Evolutionary conservation across 768 basidiomycete species (phyloP), one percentile per base, ranked within the genome.

Genomic region (Suillus bovinus): DNA sequence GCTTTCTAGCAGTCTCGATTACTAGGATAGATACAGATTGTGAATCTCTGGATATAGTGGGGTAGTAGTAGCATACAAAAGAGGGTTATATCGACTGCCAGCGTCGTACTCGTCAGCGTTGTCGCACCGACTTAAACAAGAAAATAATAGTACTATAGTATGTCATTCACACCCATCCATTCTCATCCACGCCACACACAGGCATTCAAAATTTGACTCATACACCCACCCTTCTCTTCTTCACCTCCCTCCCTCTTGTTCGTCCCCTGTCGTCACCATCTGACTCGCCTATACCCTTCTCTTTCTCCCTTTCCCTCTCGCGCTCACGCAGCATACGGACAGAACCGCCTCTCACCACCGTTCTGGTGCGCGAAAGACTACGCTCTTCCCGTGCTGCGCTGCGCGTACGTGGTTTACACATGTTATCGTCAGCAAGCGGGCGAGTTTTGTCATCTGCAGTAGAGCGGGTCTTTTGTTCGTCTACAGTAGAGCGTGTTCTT

Each of bases 181-280:
- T 20, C 20, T 20, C 41, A 42, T 47, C 47, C 47, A 47, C 22
- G 22, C 46, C 22, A 22, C 46, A 24, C 17, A 17, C 11, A 13
- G 5, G 17, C 38, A 41, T 17, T 6, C 46, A 47, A 8, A 16
- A 10, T 34, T 34, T 22, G 14, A 29, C 17, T 66, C 63, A 66
- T n/a, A 50, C 63, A 27, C 16, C 65, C 4, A 74, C 60, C 3
- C 72, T 71, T 52, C 73, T 74, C 66, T 59, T 76, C 73, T 74
- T 74, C 54, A 70, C 65, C 5, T 60, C 67, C 11, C 72, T 66
- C 14, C 72, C 72, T 14, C 70, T 60, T 1, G 24, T 42, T 22
- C 24, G 44, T 58, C 11, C 60, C 36, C 63, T 67, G 8, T 34
- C 58, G 4, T 67, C 67, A 1, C 64, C 58, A 13, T 63, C n/a